These are phyloP conservation scores for Picochlorum sp. DNA, from an alignment of 139 green algal genomes.

Conservation along the genomic window DNA sequence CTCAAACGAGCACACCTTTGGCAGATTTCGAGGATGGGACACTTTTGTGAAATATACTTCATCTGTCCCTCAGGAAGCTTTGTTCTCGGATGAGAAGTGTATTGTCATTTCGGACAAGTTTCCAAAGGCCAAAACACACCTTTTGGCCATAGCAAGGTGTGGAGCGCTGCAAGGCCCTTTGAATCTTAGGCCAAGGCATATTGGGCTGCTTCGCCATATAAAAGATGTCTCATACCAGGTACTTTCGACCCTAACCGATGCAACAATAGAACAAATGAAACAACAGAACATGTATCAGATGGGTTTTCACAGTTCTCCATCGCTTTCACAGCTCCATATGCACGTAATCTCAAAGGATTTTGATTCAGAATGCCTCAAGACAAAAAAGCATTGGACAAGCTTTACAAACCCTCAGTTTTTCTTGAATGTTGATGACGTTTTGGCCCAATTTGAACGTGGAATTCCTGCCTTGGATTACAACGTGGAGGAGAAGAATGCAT, in stretches of 20 bases:
- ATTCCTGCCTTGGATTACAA: conserved; percentile 18
- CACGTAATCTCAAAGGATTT: conserved; percentile 70
- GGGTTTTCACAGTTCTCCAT: conserved; percentile 73
- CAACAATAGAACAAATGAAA: not conserved
- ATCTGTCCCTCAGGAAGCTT: not conserved
- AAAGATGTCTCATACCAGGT: not conserved
- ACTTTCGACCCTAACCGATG: too few species aligned
- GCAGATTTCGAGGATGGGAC: not conserved
- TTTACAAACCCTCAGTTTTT: conserved; percentile 80
- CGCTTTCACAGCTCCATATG: conserved; percentile 78
- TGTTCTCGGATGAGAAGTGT: conserved; percentile 34
- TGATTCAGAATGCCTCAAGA: conserved; percentile 52
- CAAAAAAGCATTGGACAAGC: conserved; percentile 75
- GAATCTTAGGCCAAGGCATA: conserved; percentile 29
- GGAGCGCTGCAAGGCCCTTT: conserved; percentile 30
- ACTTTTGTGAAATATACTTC: not conserved
- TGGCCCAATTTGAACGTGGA: conserved; percentile 13
- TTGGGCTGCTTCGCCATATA: conserved; percentile 62
- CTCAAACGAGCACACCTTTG: not conserved
- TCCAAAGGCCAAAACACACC: conserved; percentile 55
- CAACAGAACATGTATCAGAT: conserved; percentile 31
- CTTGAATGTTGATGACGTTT: conserved; percentile 30
- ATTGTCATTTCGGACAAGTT: conserved; percentile 50
- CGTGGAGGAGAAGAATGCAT: conserved; percentile 14
- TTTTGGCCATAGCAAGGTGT: conserved; percentile 51